Percentiles rank a stretch among this genome's conserved stretches.
Conservation (phyloP, 345 rosid genomes). For the Camelina neglecta region DNA sequence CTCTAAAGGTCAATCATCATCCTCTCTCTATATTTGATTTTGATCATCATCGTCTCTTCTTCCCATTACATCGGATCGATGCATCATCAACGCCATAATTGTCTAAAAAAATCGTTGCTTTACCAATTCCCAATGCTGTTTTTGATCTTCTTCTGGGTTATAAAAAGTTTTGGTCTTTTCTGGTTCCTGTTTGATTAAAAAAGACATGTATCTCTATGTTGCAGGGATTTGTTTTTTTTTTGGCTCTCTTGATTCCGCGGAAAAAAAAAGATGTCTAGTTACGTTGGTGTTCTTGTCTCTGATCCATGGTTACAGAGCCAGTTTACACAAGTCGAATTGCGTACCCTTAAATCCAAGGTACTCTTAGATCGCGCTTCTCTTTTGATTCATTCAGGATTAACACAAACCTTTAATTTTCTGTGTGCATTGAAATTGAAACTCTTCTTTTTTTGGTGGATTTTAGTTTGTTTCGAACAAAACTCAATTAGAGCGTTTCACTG, state of each 20-base stretch:
- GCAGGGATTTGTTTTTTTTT: conserved; percentile 31
- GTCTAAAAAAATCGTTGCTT: conserved; percentile 13
- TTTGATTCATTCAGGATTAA: neutral
- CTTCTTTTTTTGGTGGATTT: neutral
- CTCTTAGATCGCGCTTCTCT: neutral
- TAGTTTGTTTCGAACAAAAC: conserved; percentile 75
- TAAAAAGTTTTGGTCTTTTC: neutral
- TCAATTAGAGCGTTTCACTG: conserved; percentile 57
- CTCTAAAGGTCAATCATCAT: conserved; percentile 9
- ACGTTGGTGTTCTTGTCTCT: conserved; percentile 88
- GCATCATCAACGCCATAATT: neutral
- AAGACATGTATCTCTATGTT: neutral
- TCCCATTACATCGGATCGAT: conserved; percentile 28
- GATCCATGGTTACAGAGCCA: conserved; percentile 99
- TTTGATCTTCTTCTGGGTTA: neutral
- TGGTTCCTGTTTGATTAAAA: conserved; percentile 39
- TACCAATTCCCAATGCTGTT: neutral
- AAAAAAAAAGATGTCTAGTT: conserved; percentile 68
- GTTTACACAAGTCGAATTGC: conserved; percentile 99
- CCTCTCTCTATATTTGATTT: neutral
- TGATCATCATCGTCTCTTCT: neutral
- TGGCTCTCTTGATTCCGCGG: conserved; percentile 5
- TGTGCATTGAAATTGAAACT: neutral
- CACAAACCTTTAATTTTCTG: too few relatives aligned
- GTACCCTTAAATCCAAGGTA: conserved; percentile 94